A percentile compares a stretch with the other conserved stretches of the same genome.
Evolutionary conservation across 352 stramenopile species (phyloP).

Genomic region (Phytopythium montanum): DNA sequence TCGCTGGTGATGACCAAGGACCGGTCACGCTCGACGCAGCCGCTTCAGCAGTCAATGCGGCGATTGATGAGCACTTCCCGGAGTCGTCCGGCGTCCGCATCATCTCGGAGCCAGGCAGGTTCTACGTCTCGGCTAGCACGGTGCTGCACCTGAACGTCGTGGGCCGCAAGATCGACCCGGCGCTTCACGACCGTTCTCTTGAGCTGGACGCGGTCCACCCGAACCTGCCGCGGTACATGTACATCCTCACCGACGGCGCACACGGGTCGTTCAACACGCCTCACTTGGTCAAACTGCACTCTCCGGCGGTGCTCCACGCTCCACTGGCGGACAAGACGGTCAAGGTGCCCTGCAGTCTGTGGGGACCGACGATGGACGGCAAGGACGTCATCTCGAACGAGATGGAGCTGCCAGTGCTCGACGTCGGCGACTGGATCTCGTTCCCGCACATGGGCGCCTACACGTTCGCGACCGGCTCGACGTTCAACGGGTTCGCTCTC

Average conservation of each 20-base stretch:
- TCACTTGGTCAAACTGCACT: conserved; percentile 31
- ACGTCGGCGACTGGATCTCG: conserved; percentile 51
- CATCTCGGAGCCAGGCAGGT: conserved; percentile 90
- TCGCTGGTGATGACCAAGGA: conserved; percentile 50
- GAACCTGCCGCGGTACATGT: conserved; percentile 43
- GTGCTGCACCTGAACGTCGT: conserved; percentile 79
- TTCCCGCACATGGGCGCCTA: conserved; percentile 57
- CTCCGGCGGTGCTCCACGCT: conserved; percentile 13
- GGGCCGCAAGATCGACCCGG: conserved; percentile 37
- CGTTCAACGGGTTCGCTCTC: conserved; percentile 50
- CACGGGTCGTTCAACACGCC: conserved; percentile 44
- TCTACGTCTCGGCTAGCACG: conserved; percentile 71
- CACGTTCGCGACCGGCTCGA: conserved; percentile 45
- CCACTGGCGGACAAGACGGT: conserved; percentile 12
- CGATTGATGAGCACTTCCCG: conserved; percentile 45
- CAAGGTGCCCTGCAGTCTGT: conserved; percentile 32
- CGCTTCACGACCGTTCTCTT: conserved; percentile 14
- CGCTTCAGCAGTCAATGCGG: conserved; percentile 30
- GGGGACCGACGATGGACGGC: conserved; percentile 49
- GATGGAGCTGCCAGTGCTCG: conserved; percentile 28
- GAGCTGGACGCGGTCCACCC: conserved; percentile 5
- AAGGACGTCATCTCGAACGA: conserved; percentile 44
- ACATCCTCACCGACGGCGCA: conserved; percentile 45
- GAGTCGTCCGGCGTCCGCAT: conserved; percentile 44
- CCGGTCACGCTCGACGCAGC: conserved; percentile 42